Percentiles rank a stretch among this genome's conserved stretches.
Conservation (phyloP, 202 grass and related monocot species). For the Setaria viridis region DNA sequence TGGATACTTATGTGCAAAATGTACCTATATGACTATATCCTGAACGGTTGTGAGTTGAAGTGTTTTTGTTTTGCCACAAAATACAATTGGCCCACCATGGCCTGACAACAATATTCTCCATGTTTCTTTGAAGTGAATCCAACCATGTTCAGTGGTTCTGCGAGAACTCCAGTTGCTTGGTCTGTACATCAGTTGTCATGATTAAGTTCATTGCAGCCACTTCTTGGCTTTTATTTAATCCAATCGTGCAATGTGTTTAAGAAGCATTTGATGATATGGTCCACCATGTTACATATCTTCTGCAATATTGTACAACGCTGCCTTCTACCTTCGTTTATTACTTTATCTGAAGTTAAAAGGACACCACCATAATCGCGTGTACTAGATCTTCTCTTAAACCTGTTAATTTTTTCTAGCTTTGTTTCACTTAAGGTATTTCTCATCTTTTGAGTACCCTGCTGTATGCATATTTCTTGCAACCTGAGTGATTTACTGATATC, state of each 20-base stretch:
- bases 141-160: conserved; percentile 37
- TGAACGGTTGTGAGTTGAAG: no score
- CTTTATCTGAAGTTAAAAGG: conserved; percentile 21
- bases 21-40: no score
- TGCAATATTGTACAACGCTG: background rate
- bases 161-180: conserved; percentile 7
- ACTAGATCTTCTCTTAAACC: conserved; percentile 25
- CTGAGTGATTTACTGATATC: background rate
- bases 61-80: background rate
- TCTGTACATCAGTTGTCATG: conserved; percentile 22
- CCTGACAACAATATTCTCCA: conserved; percentile 35
- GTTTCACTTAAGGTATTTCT: conserved; percentile 30
- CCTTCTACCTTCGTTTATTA: background rate
- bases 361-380: conserved; percentile 12
- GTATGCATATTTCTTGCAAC: conserved; percentile 12
- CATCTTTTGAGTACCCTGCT: background rate
- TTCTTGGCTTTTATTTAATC: conserved; percentile 42
- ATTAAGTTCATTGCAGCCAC: conserved; percentile 27
- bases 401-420: conserved; percentile 3
- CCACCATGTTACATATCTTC: conserved; percentile 27
- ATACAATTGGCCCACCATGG: conserved; percentile 26
- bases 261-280: conserved; percentile 39
- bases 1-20: background rate
- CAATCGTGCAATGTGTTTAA: conserved; percentile 3
- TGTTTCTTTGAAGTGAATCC: conserved; percentile 28